Evolutionary conservation across 2,329 filamentous ascomycete species (phyloP).

Genomic region (Ceratocystis harringtonii): DNA sequence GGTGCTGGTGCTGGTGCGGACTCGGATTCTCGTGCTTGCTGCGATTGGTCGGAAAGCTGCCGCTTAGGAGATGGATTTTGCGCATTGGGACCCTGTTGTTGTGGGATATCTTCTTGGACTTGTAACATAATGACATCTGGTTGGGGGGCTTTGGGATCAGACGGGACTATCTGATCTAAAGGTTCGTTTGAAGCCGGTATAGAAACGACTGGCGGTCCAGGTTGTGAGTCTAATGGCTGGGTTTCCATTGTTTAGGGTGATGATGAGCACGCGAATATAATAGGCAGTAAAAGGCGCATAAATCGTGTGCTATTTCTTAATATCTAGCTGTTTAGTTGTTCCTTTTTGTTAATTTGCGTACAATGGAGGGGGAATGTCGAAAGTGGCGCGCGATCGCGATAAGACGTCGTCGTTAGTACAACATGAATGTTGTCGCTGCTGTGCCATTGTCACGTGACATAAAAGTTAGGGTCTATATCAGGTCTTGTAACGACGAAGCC

Average conservation of each 20-base stretch:
- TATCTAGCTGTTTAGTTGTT: not conserved
- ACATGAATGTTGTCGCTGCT: not conserved
- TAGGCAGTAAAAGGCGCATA: not conserved
- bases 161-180: not conserved
- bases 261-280: not conserved
- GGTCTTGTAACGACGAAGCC: not conserved
- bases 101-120: not conserved
- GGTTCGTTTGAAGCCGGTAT: not conserved
- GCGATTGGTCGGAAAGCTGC: not conserved
- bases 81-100: not conserved
- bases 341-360: not conserved
- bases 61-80: not conserved
- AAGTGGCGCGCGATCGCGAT: not conserved
- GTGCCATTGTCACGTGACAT: not conserved
- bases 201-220: not conserved
- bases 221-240: not conserved
- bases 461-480: accelerated
- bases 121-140: not conserved
- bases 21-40: not conserved
- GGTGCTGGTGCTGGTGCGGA: not conserved
- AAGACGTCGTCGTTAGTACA: not conserved
- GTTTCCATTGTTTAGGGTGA: not conserved
- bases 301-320: not conserved
- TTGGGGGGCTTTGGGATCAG: not conserved
- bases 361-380: not conserved